Base-by-base conservation (phyloP, 202 grass and related monocot species). In the Sporobolus alterniflorus region DNA sequence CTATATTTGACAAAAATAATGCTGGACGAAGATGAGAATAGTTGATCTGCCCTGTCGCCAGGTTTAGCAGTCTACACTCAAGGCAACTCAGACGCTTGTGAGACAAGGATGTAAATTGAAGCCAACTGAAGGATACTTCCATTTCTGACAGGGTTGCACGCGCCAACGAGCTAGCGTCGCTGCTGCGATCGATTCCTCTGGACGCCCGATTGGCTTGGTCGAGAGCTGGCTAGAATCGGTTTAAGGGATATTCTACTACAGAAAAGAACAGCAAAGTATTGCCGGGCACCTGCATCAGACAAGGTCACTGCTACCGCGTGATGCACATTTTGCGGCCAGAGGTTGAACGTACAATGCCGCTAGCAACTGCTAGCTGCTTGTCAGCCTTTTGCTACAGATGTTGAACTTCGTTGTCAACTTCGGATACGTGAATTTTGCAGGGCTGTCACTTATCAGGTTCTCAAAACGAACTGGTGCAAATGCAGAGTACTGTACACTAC, bases 171-270 rank as follows among this genome's bases (percentile, higher is more conserved):
- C 41, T 31, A 84, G 49, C 15, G 60, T 42, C 47, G 47, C 55
- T 9, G 13, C 50, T 60, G 67, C 15, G 77, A 54, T 68, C 62
- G 33, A 60, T 69, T 87, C 48, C 75, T 71, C 56, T 26, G 56
- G 74, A 41, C 28, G 21, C 48, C 67, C 14, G 39, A 60, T 24
- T 89, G 82, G 71, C 71, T n/a, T 76, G 77, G 76, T 56, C 40
- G 76, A 80, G 76, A 89, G 87, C 70, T 81, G 82, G 82, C 52
- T 39, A 47, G 48, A 67, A 52, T 43, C 41, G 47, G 48, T 71
- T 66, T n/a, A n/a, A 73, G 62, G 60, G 61, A 80, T 80, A 74
- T 82, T 67, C 61, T 67, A 40, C 1, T 49, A 10, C 33, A 78
- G 47, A 83, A 74, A 64, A 76, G 67, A 80, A 76, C 43, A 41